Base-by-base conservation (phyloP, 2,329 filamentous ascomycete genomes). In the Fusarium citri region DNA sequence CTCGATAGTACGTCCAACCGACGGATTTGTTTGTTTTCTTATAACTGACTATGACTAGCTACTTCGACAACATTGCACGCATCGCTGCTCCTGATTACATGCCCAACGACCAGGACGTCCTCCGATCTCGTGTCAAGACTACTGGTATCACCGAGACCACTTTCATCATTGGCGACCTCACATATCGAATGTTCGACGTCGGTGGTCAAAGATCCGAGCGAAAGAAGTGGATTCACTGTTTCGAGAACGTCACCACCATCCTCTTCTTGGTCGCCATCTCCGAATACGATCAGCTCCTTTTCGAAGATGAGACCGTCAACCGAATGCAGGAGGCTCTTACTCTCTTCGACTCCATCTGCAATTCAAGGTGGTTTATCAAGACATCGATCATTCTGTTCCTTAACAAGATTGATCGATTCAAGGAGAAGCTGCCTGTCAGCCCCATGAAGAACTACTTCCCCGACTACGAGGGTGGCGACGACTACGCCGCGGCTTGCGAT, bases 171-270 rank as follows among this genome's bases (percentile, higher is more conserved):
- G 94, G 94, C 72, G 93, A 97, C 77, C 86, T 98, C 71, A 97
- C 94, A 61, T 98, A 97, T 85, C 90, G 94, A 73, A 97, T 98
- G 94, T 97, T 97, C 83, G 94, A 98, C 77, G 94, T 98, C 47
- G 94, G 94, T 87, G 95, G 94, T 72, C 94, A 97, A 83, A 89
- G 94, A 80, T 97, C 94, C 9, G 94, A 98, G 83, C 91, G 94
- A 80, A 98, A 98, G 92, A 98, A 98, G 89, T 98, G 94, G 94
- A 98, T 98, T 76, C 94, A 98, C 85, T 97, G 94, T 85, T 98
- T 98, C 82, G 94, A 98, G 85, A 97, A 98, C 76, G 94, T 98
- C 77, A 97, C 94, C 11, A 97, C 94, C 12, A 97, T 98, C 75
- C 91, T 98, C 41, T 98, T 98, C 90, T 85, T 97, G 59, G 95